Evolutionary conservation across 148 eudicot genomes (phyloP).

Genomic region (Mesembryanthemum crystallinum): DNA sequence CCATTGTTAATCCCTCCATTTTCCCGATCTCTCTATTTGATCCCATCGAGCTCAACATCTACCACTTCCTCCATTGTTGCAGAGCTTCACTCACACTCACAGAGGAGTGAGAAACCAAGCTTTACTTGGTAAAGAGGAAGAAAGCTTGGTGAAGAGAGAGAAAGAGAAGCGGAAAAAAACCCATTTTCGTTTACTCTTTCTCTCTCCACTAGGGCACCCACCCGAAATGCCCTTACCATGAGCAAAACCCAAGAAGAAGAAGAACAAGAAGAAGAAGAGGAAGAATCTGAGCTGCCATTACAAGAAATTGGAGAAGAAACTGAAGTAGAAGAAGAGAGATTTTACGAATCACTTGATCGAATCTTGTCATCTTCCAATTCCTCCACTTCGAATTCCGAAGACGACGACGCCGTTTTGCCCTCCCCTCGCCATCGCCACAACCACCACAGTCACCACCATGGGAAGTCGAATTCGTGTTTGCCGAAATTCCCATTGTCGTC

Average conservation of each 20-base stretch:
- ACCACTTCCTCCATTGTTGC: too few species aligned
- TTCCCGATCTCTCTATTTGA: too few species aligned
- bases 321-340: slow-evolving; percentile 15
- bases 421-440: slow-evolving; percentile 13
- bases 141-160: too few species aligned
- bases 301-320: background rate
- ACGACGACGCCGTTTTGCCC: slow-evolving; percentile 34
- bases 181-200: slow-evolving; percentile 11
- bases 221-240: slow-evolving; percentile 34
- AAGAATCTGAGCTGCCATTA: too few species aligned
- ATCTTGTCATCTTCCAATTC: slow-evolving; percentile 52
- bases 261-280: slow-evolving; percentile 17
- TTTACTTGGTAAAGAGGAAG: too few species aligned
- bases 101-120: slow-evolving; percentile 5
- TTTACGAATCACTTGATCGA: slow-evolving; percentile 33
- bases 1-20: too few species aligned
- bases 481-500: slow-evolving; percentile 43
- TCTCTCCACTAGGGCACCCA: slow-evolving; percentile 18
- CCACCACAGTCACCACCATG: slow-evolving; percentile 14
- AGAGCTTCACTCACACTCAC: background rate
- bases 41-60: too few species aligned
- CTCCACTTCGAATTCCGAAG: slow-evolving; percentile 54
- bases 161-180: background rate
- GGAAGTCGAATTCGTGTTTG: slow-evolving; percentile 4
- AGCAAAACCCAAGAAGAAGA: slow-evolving; percentile 17